Evolutionary conservation across 106 monocot species (phyloP), one percentile per base, ranked within the genome.

Genomic region (Cymbidium sinense): DNA sequence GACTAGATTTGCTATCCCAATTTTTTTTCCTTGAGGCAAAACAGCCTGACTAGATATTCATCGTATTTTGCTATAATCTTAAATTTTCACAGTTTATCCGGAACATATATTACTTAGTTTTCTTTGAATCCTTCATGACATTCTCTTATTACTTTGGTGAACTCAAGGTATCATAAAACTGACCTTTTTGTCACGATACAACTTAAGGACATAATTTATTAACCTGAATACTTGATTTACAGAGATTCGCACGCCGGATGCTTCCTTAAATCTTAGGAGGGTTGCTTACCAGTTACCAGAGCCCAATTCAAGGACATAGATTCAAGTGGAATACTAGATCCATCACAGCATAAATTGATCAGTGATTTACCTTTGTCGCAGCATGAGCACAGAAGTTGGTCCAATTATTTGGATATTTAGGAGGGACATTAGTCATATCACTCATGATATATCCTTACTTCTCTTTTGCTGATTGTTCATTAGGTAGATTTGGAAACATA

Each of bases 161-260:
- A 31, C 34, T 34, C 15, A 31, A 47, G 15, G 15, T 15, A 13
- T 47, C 47, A 15, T 47, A 47, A 15, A 47, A 47, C 13, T 2
- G 1, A 13, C 15, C 47, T 47, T 47, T 47, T 47, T 47, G 47
- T 15, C 15, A 15, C 13, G 15, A 47, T 2, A 28, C 67, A 30
- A 33, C 15, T 30, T 33, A 67, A 13, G 1, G 37, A 47, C 4
- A 25, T 74, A 27, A 23, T 43, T 28, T 74, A 11, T 47, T 47
- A 10, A 72, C 39, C 37, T 5, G 19, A 23, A 37, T 72, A 21
- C 35, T 37, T 43, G 28, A 74, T 74, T 44, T 74, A 28, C 74
- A 74, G 74, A 27, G 74, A 74, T 74, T 74, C 74, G 25, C 41
- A 74, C 28, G 44, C 74, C 12, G 44, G 74, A 44, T 74, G 74